These are phyloP conservation scores for Microdochium paspali DNA, from an alignment of 2,329 filamentous ascomycete species.

Conservation along the genomic window DNA sequence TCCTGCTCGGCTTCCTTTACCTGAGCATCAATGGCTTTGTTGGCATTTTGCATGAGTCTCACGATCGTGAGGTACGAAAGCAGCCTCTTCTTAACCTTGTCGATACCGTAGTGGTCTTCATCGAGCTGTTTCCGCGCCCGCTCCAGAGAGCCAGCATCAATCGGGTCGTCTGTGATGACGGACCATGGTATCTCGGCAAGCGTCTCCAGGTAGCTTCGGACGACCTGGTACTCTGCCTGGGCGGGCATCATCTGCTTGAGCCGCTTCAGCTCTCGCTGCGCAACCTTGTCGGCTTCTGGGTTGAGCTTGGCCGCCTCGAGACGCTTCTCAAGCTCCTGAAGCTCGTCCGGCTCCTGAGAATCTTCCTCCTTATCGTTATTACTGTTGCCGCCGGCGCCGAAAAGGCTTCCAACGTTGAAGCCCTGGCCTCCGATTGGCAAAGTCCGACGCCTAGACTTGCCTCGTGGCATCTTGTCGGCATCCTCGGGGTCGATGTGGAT, in stretches of 20 bases:
- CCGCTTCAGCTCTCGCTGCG: conserved; percentile 77
- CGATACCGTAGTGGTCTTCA: conserved; percentile 90
- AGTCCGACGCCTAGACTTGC: conserved; percentile 12
- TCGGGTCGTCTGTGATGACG: conserved; percentile 71
- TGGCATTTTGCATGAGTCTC: conserved; percentile 85
- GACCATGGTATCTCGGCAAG: conserved; percentile 91
- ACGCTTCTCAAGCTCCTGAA: conserved; percentile 85
- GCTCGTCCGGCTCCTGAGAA: conserved; percentile 78
- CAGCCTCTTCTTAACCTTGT: conserved; percentile 93
- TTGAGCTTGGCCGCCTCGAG: conserved; percentile 73
- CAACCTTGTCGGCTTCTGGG: conserved; percentile 81
- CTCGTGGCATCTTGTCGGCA: conserved; percentile 38
- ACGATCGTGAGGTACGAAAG: conserved; percentile 96
- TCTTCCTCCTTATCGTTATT: conserved; percentile 33
- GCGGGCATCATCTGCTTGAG: conserved; percentile 93
- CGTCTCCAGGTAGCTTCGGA: conserved; percentile 87
- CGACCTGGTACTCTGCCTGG: conserved; percentile 93
- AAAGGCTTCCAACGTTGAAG: conserved; percentile 29
- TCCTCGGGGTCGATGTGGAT: conserved; percentile 47
- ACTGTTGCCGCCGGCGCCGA: conserved; percentile 35
- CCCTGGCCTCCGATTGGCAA: conserved; percentile 3
- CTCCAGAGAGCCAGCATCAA: conserved; percentile 70
- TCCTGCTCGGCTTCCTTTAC: conserved; percentile 59
- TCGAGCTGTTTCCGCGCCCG: conserved; percentile 84
- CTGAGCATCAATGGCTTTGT: conserved; percentile 71